Conservation (phyloP, 345 rosid species). For the Bretschneidera sinensis region DNA sequence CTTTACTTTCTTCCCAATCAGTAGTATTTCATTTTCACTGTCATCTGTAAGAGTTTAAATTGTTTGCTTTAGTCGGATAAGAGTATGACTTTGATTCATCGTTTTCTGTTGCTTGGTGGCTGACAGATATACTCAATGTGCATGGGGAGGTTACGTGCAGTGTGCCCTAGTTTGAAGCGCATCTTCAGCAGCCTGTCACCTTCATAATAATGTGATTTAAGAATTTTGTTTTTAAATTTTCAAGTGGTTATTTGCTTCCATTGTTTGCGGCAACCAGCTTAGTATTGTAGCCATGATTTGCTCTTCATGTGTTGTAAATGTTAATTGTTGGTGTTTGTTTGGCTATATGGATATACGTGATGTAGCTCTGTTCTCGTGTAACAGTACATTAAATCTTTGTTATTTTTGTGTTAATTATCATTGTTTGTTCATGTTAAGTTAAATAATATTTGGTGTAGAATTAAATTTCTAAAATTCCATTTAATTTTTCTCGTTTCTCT, state of each 20-base stretch:
- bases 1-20: slow-evolving; percentile 2
- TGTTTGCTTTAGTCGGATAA: background rate
- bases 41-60: background rate
- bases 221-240: background rate
- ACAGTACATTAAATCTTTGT: background rate
- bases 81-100: background rate
- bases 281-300: background rate
- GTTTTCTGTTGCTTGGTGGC: slow-evolving; percentile 2
- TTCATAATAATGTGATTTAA: slow-evolving; percentile 13
- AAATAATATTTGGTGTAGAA: no score
- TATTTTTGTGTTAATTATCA: no score
- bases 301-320: slow-evolving; percentile 14
- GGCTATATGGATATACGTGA: background rate
- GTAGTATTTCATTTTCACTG: background rate
- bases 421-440: background rate
- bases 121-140: slow-evolving; percentile 61
- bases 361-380: slow-evolving; percentile 8
- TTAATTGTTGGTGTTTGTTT: background rate
- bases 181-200: slow-evolving; percentile 53
- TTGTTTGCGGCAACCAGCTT: background rate
- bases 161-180: slow-evolving; percentile 82
- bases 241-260: background rate
- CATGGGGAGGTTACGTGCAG: slow-evolving; percentile 60
- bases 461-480: no score
- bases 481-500: no score